Evolutionary conservation across 2,329 filamentous ascomycete genomes (phyloP).

Genomic region (Cordyceps javanica): DNA sequence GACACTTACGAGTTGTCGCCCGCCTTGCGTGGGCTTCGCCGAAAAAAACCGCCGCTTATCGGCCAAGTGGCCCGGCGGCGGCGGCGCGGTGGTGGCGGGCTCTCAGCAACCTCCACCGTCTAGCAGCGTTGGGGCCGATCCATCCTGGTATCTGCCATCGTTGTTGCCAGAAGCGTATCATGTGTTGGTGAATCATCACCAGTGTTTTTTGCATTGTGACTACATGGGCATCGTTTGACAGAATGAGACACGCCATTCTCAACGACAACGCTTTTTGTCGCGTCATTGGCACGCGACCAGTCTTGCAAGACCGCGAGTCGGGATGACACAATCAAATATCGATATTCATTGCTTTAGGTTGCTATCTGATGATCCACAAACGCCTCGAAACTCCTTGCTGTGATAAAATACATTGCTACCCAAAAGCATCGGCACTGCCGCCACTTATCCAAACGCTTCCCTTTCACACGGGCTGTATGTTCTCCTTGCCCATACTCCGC

Average conservation of each 20-base stretch:
- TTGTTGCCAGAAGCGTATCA: too few relatives aligned
- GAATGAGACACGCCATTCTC: too few relatives aligned
- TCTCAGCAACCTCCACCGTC: too few relatives aligned
- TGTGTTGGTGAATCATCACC: too few relatives aligned
- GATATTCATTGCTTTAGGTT: neutral
- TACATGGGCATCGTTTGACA: too few relatives aligned
- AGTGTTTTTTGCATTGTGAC: too few relatives aligned
- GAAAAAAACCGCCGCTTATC: constrained; percentile 12
- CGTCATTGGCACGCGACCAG: neutral
- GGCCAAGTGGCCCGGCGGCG: neutral
- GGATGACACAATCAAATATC: neutral
- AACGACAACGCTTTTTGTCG: too few relatives aligned
- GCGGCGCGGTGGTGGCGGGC: neutral
- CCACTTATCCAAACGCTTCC: neutral
- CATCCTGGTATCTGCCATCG: too few relatives aligned
- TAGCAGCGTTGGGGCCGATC: too few relatives aligned
- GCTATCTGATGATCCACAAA: neutral
- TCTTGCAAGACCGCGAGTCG: too few relatives aligned
- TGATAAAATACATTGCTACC: neutral
- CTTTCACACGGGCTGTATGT: constrained; percentile 32
- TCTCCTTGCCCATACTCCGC: constrained; percentile 43
- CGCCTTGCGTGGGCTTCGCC: too few relatives aligned
- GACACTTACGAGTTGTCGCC: too few relatives aligned
- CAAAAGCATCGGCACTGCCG: neutral
- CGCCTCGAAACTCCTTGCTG: constrained; percentile 8